Evolutionary conservation across 768 basidiomycete genomes (phyloP), one percentile per base, ranked within the genome.

Genomic region (Boletus rubroflammeus): DNA sequence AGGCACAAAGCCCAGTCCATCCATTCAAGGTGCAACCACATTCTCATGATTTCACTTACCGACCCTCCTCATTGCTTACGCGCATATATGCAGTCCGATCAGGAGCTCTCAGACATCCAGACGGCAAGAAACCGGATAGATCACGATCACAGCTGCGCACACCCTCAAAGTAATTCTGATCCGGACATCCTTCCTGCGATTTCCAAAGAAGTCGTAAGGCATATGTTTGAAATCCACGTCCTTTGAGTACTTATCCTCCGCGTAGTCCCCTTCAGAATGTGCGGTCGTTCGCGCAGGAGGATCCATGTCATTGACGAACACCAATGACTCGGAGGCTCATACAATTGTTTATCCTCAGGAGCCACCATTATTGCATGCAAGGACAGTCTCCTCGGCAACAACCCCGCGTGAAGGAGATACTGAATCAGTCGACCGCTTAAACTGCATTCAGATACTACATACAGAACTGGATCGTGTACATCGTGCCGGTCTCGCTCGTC

Each of bases 1-100:
- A 32, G 32, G 51, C 9, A 40, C 53, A 45, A 31, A 7, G 2
- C 41, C 3, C 32, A 34, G 40, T 41, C 13, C 44, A 11, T 40
- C n/a, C 43, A n/a, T 31, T 31, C 28, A 41, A 54, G 54, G 63
- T 67, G 3, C 19, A 38, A 13, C 21, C 39, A 11, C 44, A 35
- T 25, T 26, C 17, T 29, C 11, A 17, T 5, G 15, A 23, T 7
- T n/a, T 42, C n/a, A 29, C 11, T n/a, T n/a, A 17, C n/a, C 13
- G 3, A 32, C 21, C 39, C 14, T 15, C 26, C n/a, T 48, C 47
- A 8, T 51, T 40, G 8, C 49, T 62, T 39, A 50, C 41, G 42
- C 54, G 67, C 66, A 68, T 66, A 60, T 60, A 67, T 59, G 28
- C 60, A 55, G 55, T 31, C 36, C 13, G 29, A 44, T 19, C 38